These are phyloP conservation scores for Urostyla sp. DNA, from an alignment of 73 alveolate genomes.

Conservation along the genomic window DNA sequence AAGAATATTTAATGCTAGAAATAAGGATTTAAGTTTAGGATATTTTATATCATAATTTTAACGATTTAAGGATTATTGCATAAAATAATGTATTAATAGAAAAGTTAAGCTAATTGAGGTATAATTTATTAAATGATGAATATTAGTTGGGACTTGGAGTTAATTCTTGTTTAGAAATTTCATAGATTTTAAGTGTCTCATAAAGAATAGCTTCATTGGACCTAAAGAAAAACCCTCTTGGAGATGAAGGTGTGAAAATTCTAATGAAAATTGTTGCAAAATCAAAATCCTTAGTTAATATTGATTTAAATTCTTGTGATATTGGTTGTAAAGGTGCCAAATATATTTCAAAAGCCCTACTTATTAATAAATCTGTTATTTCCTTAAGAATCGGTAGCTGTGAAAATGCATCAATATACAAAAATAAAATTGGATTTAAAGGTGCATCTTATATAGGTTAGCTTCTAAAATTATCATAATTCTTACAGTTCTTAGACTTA, in stretches of 20 bases:
- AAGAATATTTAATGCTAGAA: constrained; percentile 43
- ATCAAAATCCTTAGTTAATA: constrained; percentile 34
- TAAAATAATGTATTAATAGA: constrained; percentile 36
- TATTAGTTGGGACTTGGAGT: constrained; percentile 44
- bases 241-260: constrained; percentile 69
- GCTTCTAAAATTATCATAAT: constrained; percentile 24
- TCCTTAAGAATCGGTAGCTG: constrained; percentile 41
- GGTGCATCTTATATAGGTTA: constrained; percentile 54
- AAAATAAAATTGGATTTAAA: constrained; percentile 66
- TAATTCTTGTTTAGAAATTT: constrained; percentile 29
- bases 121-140: neutral
- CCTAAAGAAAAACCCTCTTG: constrained; percentile 66
- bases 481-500: constrained; percentile 51
- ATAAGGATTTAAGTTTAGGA: constrained; percentile 25
- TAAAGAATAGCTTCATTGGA: constrained; percentile 27
- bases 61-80: constrained; percentile 42
- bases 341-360: constrained; percentile 45
- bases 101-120: constrained; percentile 33
- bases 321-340: constrained; percentile 71
- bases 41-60: constrained; percentile 19
- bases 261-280: constrained; percentile 56
- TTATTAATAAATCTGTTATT: constrained; percentile 48
- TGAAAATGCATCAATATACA: constrained; percentile 66
- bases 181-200: constrained; percentile 6
- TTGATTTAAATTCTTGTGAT: constrained; percentile 66